Percentiles rank a stretch among this genome's conserved stretches.
Conservation (phyloP, 345 rosid species). For the Aethionema arabicum region DNA sequence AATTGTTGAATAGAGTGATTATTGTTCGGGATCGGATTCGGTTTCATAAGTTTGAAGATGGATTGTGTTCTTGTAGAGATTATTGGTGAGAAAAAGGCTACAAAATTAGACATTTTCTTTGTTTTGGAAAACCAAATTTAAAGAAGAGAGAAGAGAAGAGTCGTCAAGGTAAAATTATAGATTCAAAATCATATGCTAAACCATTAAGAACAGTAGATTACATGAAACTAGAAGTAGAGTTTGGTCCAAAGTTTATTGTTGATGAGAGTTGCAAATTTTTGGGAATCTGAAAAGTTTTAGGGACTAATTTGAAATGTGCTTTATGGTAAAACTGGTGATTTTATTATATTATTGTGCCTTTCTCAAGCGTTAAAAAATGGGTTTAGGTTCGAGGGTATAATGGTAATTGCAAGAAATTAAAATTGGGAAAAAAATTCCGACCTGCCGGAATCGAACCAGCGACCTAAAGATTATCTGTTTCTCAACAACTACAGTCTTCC, state of each 20-base stretch:
- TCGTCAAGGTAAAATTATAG: not conserved
- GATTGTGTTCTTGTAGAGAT: constrained; percentile 70
- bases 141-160: too few species aligned
- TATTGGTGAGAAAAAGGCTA: constrained; percentile 46
- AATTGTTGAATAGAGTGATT: constrained; percentile 56
- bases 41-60: constrained; percentile 80
- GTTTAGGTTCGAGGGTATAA: not conserved
- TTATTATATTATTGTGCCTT: not conserved
- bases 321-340: not conserved
- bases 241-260: not conserved
- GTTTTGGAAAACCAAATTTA: too few species aligned
- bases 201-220: not conserved
- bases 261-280: not conserved
- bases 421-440: not conserved
- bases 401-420: not conserved
- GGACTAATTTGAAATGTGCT: not conserved
- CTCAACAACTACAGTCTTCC: constrained; percentile 41
- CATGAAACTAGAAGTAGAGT: constrained; percentile 1
- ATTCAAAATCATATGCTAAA: not conserved
- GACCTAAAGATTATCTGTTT: constrained; percentile 25
- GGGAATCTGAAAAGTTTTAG: not conserved
- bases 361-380: not conserved
- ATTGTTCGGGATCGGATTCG: constrained; percentile 73
- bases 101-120: too few species aligned
- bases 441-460: constrained; percentile 27